Evolutionary conservation across 805 yeast genomes (phyloP).

Genomic region (Starmerella gropengiesseri): DNA sequence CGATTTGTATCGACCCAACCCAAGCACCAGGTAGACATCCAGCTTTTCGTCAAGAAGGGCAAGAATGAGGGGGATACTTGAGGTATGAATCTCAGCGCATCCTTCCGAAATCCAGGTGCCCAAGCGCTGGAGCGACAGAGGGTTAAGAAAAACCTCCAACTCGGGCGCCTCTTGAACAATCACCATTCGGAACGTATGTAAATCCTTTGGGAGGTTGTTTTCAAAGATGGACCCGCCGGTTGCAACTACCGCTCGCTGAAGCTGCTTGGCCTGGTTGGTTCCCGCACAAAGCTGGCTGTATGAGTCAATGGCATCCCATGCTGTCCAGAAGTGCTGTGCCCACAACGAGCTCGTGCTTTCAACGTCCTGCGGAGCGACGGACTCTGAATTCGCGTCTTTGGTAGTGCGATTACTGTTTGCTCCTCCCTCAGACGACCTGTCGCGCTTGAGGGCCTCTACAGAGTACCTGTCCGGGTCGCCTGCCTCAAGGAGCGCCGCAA

Average conservation of each 20-base stretch:
- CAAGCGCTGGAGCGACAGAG: slow-evolving; percentile 68
- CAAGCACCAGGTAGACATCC: slow-evolving; percentile 77
- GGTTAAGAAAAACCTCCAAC: slow-evolving; percentile 66
- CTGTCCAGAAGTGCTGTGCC: slow-evolving; percentile 63
- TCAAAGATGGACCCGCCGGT: slow-evolving; percentile 88
- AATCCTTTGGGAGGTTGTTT: slow-evolving; percentile 63
- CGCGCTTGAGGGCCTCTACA: not conserved
- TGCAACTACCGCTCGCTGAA: slow-evolving; percentile 73
- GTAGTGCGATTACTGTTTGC: too few relatives aligned
- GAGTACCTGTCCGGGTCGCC: slow-evolving; percentile 8
- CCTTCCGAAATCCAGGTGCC: slow-evolving; percentile 90
- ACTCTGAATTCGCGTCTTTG: not conserved
- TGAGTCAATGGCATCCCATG: slow-evolving; percentile 51
- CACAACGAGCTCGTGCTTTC: slow-evolving; percentile 37
- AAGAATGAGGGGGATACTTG: slow-evolving; percentile 65
- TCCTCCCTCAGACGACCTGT: not conserved
- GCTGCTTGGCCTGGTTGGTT: slow-evolving; percentile 65
- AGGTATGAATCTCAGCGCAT: slow-evolving; percentile 64
- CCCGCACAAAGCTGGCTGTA: slow-evolving; percentile 56
- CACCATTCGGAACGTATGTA: slow-evolving; percentile 71
- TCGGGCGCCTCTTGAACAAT: slow-evolving; percentile 86
- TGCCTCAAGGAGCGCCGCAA: slow-evolving; percentile 68
- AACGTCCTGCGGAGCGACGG: not conserved
- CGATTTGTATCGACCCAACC: slow-evolving; percentile 75
- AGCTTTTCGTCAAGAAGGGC: slow-evolving; percentile 67